Conservation (phyloP, 495 filamentous ascomycete genomes). For the Podospora conica region DNA sequence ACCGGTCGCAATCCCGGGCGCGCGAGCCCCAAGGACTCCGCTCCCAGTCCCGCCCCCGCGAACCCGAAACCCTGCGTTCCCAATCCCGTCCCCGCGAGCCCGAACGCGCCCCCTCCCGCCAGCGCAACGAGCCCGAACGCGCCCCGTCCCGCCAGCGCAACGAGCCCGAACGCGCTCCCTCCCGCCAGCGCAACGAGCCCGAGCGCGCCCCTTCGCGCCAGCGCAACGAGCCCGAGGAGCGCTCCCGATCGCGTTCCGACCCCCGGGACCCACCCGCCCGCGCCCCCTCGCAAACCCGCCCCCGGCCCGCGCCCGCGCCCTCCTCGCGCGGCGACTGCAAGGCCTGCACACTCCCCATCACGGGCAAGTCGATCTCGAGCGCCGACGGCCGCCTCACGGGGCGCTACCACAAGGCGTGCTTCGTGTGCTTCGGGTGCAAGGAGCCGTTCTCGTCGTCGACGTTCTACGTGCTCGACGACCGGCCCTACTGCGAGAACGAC, state of each 20-base stretch:
- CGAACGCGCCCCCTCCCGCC: too few relatives aligned
- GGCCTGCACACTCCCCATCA: constrained; percentile 70
- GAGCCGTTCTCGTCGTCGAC: constrained; percentile 79
- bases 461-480: constrained; percentile 85
- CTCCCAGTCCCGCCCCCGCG: constrained; percentile 18
- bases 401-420: constrained; percentile 88
- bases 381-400: constrained; percentile 91
- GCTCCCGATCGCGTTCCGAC: not conserved
- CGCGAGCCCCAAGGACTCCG: constrained; percentile 4
- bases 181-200: not conserved
- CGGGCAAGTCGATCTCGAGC: constrained; percentile 87
- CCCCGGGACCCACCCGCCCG: not conserved
- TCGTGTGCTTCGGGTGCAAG: constrained; percentile 80
- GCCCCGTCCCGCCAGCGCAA: not conserved
- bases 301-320: not conserved
- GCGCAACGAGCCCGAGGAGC: not conserved
- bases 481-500: constrained; percentile 85
- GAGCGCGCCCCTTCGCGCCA: not conserved
- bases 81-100: not conserved
- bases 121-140: not conserved
- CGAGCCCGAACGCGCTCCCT: too few relatives aligned
- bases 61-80: not conserved
- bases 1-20: constrained; percentile 3
- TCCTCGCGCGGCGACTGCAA: constrained; percentile 68
- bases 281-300: not conserved